Evolutionary conservation across 805 yeast species (phyloP), one percentile per base, ranked within the genome.

Genomic region (Candida taoyuanica): DNA sequence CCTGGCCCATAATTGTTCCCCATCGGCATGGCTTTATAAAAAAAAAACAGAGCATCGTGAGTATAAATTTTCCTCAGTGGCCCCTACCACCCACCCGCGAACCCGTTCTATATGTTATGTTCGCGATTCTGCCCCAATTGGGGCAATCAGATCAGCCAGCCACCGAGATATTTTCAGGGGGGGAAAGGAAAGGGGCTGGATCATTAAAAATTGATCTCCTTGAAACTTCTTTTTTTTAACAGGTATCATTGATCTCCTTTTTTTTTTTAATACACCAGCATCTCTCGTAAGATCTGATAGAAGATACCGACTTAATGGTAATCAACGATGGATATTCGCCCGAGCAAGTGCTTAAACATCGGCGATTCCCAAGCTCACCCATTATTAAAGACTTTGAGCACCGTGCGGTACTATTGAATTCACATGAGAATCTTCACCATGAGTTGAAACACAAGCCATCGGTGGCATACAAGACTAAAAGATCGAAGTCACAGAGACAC

Each of bases 371-470:
- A 12, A 37, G 41, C 17, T 23, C 42, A 11, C 39, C 44, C 5
- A 31, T 40, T 13, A 31, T 44, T 8, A 37, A 36, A 26, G 48
- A 44, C 24, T 37, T 37, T 24, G 34, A 42, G 11, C 24, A 40
- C 21, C 29, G 44, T 13, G 48, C 29, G n/a, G 21, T 36, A 3
- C 31, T 40, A 7, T n/a, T 27, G 14, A n/a, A 25, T 7, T 44
- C 44, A 9, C 18, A 29, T 7, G 48, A 44, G 14, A 28, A 37
- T 12, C 29, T 37, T 13, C n/a, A 28, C 33, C 19, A 17, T 11
- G 27, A 16, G 3, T 32, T 27, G 20, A 18, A 11, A 2, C 33
- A 36, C 21, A 26, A 27, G 8, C 24, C 21, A 2, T 34, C 44
- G 5, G 18, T 41, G 11, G 39, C 40, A n/a, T 25, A 31, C 29